These are phyloP conservation scores for Diaporthe vexans DNA, from an alignment of 2,329 filamentous ascomycete genomes.

Conservation along the genomic window DNA sequence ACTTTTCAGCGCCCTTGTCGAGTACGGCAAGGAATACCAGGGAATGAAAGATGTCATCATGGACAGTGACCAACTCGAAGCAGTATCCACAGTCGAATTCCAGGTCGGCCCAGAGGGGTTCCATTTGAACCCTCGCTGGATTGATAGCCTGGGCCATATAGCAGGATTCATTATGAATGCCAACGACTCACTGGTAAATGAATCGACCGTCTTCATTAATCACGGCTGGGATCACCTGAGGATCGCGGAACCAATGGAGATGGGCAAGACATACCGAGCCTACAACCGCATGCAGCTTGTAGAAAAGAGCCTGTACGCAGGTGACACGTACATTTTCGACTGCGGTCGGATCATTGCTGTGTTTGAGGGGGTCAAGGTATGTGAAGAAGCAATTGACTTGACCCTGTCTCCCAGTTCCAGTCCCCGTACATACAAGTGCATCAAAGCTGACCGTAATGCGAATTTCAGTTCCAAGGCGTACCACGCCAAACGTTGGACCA, in stretches of 20 bases:
- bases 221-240: constrained; percentile 24
- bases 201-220: constrained; percentile 19
- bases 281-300: constrained; percentile 7
- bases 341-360: not conserved
- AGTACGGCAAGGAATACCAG: constrained; percentile 15
- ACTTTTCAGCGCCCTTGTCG: constrained; percentile 17
- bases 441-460: not conserved
- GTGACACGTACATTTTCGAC: constrained; percentile 23
- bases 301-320: constrained; percentile 1
- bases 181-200: not conserved
- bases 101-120: not conserved
- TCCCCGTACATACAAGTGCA: too few species aligned
- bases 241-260: not conserved
- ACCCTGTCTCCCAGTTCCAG: not conserved
- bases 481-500: constrained; percentile 7
- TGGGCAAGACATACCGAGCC: not conserved
- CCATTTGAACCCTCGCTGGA: constrained; percentile 8
- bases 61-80: constrained; percentile 15
- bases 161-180: constrained; percentile 35
- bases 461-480: not conserved
- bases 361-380: constrained; percentile 25
- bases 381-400: not conserved
- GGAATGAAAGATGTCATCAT: constrained; percentile 24
- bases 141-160: constrained; percentile 25
- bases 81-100: constrained; percentile 13